Percentiles rank a stretch among this genome's conserved stretches.
Evolutionary conservation across 2,329 filamentous ascomycete species (phyloP).

Genomic region (Talaromyces sp.): DNA sequence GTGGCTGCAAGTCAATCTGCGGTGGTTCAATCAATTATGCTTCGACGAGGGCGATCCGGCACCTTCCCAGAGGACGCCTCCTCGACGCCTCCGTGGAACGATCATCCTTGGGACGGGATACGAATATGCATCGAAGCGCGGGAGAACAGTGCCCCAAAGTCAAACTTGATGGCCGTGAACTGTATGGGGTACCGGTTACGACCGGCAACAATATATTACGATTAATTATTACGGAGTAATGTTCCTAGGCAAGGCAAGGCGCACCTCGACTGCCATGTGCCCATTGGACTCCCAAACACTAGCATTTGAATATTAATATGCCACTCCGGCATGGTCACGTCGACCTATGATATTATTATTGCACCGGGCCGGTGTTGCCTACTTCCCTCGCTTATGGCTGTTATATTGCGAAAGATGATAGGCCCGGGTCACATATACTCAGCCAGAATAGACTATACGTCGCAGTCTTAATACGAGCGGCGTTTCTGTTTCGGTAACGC

Average conservation of each 20-base stretch:
- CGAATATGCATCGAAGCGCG: conserved; percentile 24
- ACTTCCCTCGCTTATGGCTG: neutral
- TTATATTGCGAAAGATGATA: neutral
- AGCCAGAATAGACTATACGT: neutral
- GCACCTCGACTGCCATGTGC: neutral
- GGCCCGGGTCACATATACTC: neutral
- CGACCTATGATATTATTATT: no score
- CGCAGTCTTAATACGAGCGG: neutral
- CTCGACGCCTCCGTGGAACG: neutral
- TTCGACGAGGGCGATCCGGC: neutral
- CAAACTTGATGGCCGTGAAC: neutral
- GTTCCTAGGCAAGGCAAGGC: neutral
- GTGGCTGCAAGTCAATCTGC: neutral
- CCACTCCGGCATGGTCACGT: no score
- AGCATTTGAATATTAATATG: no score
- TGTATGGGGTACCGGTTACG: neutral
- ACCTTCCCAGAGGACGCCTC: neutral
- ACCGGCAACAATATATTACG: neutral
- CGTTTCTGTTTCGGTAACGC: neutral
- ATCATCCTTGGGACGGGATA: conserved; percentile 13
- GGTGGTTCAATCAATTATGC: neutral
- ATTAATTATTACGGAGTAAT: neutral
- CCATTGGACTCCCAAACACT: neutral
- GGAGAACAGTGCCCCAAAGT: conserved; percentile 17
- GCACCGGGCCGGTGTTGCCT: neutral